A percentile compares a stretch with the other conserved stretches of the same genome.
phyloP scores from a whole-genome alignment of 345 rosid species.

The Schrenkiella parvula region DNA sequence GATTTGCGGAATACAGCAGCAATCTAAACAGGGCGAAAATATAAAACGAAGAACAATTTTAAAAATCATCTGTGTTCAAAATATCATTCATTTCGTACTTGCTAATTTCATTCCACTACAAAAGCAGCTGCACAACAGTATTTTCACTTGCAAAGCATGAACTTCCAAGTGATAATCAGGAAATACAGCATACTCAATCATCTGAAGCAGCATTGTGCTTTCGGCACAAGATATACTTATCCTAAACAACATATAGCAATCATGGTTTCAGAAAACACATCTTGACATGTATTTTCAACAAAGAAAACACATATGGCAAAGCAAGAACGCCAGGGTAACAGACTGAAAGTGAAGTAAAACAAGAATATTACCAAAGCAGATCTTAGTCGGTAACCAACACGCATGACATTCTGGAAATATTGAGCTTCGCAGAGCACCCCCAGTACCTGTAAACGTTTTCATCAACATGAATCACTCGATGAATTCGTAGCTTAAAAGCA shows the following conservation, averaged over 20 bases:
- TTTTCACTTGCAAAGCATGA: not conserved
- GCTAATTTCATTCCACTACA: conserved; percentile 3
- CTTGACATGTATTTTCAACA: not conserved
- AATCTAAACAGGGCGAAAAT: conserved; percentile 42
- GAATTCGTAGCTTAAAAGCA: not conserved
- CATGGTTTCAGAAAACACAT: not conserved
- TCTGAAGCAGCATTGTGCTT: not conserved
- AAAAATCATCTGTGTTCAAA: not conserved
- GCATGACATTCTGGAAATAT: conserved; percentile 99
- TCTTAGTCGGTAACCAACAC: conserved; percentile 91
- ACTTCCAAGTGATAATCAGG: not conserved
- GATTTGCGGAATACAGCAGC: conserved; percentile 98
- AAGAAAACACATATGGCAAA: not conserved
- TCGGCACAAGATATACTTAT: conserved; percentile 10
- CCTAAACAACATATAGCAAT: conserved; percentile 1
- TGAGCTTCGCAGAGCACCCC: conserved; percentile 96
- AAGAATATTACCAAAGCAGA: conserved; percentile 71
- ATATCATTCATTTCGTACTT: not conserved
- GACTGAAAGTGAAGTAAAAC: not conserved
- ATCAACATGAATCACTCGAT: conserved; percentile 10
- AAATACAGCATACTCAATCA: not conserved
- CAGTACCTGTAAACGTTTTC: conserved; percentile 50
- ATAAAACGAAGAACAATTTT: not conserved
- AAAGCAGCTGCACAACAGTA: not conserved
- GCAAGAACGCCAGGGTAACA: conserved; percentile 5